Base-by-base conservation (phyloP, 768 basidiomycete genomes). In the Basidioascus undulatus region DNA sequence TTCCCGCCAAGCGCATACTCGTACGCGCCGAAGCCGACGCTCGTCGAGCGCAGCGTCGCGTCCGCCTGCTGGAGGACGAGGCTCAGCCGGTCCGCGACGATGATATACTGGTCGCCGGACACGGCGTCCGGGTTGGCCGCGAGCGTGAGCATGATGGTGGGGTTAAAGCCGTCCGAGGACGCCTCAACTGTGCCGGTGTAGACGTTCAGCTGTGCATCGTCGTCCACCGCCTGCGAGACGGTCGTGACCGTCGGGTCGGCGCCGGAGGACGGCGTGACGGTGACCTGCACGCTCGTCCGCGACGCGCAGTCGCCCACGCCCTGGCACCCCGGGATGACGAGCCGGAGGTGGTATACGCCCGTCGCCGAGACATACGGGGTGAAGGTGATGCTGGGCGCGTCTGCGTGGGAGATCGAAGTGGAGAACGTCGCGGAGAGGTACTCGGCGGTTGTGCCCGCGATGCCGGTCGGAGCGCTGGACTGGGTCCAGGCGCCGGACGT, bases 341-440 rank as follows among this genome's bases (percentile, higher is more conserved):
- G 54, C 57, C 75, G 78, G 47, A 96, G 64, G 32, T 75, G 69
- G 58, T 98, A 98, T 44, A 70, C 61, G 25, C 86, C 92, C 3
- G 78, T 67, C 9, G 80, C 76, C 0, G 81, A 81, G n/a, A 96
- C 75, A 51, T 82, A 84, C 0, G 87, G 87, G 57, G 70, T 67
- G 76, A 82, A 92, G 0, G 79, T 86, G 54, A 89, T 70, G 27
- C 67, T 72, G 12, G 92, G 81, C n/a, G 69, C 70, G 23, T 66
- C 57, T 1, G 68, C 53, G 4, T 72, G 42, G 1, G 71, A 49
- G 0, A 76, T 74, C 13, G 71, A 74, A 25, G 77, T 75, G 24
- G 62, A 49, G 11, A 84, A 68, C 1, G 61, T 61, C 13, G 84
- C 67, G 19, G 74, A 66, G 15, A 86, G 68, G 35, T 86, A 74